phyloP scores from a whole-genome alignment of 352 stramenopile species.

The Phytophthora melonis region DNA sequence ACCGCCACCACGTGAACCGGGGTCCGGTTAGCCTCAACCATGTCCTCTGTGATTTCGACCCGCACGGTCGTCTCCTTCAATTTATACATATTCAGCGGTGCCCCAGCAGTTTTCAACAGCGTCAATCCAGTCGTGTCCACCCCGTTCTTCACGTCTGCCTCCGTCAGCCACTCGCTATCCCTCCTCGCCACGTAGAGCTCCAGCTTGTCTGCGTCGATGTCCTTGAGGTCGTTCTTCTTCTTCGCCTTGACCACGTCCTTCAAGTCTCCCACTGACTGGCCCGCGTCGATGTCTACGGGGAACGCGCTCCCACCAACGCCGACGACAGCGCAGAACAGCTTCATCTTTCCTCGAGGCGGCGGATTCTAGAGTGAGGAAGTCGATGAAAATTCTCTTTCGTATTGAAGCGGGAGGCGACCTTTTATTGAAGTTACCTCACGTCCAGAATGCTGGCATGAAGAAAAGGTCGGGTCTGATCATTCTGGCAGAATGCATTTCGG shows the following conservation, averaged over 20 bases:
- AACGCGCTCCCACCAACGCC: background rate
- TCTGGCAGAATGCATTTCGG: too few species aligned
- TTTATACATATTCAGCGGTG: too few species aligned
- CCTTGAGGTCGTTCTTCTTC: too few species aligned
- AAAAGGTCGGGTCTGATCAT: background rate
- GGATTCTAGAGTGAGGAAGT: background rate
- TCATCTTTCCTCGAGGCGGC: slow-evolving; percentile 48
- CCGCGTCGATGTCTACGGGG: background rate
- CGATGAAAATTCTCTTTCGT: too few species aligned
- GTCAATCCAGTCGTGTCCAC: background rate
- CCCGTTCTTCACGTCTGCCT: slow-evolving; percentile 9
- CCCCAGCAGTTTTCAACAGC: too few species aligned
- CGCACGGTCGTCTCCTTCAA: too few species aligned
- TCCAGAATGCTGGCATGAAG: too few species aligned
- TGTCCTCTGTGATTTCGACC: too few species aligned
- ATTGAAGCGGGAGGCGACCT: too few species aligned
- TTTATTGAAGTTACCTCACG: too few species aligned
- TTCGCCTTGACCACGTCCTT: background rate
- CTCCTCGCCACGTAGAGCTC: slow-evolving; percentile 20
- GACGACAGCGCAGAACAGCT: slow-evolving; percentile 2
- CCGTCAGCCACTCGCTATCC: slow-evolving; percentile 4
- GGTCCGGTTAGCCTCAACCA: too few species aligned
- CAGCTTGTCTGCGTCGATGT: too few species aligned
- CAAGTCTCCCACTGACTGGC: background rate
- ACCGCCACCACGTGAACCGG: background rate